Conservation (phyloP, 1,284 basidiomycete genomes). For the Meripilus lineatus region DNA sequence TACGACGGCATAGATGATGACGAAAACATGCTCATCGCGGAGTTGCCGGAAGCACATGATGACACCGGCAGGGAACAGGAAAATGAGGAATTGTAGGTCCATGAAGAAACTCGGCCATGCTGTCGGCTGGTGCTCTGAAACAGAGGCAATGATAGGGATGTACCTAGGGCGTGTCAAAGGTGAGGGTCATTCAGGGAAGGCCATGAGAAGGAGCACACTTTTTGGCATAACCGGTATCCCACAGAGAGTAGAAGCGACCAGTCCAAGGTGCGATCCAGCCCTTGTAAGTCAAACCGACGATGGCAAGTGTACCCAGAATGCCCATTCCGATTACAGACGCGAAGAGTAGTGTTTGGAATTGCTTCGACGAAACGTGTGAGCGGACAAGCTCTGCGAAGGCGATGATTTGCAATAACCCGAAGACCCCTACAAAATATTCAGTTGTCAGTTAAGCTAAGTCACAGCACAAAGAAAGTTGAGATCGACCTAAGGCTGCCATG, state of each 20-base stretch:
- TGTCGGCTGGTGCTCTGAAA: conserved; percentile 99
- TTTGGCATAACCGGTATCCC: conserved; percentile 99
- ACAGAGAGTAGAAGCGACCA: conserved; percentile 98
- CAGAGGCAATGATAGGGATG: conserved; percentile 98
- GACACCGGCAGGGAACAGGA: conserved; percentile 96
- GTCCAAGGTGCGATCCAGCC: conserved; percentile 99
- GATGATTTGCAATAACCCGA: conserved; percentile 94
- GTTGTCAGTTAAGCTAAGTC: too few relatives aligned
- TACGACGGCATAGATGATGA: conserved; percentile 97
- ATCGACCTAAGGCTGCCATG: conserved; percentile 91
- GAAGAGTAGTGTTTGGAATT: conserved; percentile 84
- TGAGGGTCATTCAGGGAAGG: conserved; percentile 10
- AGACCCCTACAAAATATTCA: conserved; percentile 66
- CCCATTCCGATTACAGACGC: conserved; percentile 67
- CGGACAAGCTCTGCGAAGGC: conserved; percentile 91
- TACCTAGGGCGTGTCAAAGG: conserved; percentile 47
- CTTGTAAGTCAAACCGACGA: conserved; percentile 83
- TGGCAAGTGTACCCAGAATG: conserved; percentile 66
- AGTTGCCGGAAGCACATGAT: conserved; percentile 91
- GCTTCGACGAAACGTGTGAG: conserved; percentile 86
- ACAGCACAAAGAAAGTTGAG: too few relatives aligned
- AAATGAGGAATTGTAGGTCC: conserved; percentile 97
- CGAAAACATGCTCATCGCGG: conserved; percentile 96
- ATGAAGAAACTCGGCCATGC: conserved; percentile 99
- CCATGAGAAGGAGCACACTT: conserved; percentile 49